Evolutionary conservation across 345 rosid species (phyloP), one percentile per base, ranked within the genome.

Genomic region (Reutealis trisperma): DNA sequence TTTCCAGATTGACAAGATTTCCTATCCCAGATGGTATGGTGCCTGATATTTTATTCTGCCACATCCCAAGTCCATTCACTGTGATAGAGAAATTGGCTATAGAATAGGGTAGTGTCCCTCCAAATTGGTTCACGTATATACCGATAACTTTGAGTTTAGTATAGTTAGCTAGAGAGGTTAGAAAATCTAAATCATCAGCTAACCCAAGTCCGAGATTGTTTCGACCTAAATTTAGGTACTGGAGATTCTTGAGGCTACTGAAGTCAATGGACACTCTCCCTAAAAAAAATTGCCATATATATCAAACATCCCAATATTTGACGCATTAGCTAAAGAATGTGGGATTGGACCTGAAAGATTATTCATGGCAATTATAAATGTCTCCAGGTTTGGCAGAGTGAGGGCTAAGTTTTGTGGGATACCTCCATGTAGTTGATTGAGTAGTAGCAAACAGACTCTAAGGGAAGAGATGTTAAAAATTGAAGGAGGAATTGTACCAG

Each of bases 1-100:
- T 47, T 47, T 47, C 51, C 11, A 11, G 15, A 47, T 47, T 47
- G 51, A 13, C 51, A 47, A 47, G 51, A 47, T 47, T 47, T 47
- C 51, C 14, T 10, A 47, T 10, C 11, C 51, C 51, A 13, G 51
- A 13, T 47, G 51, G 51, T 9, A 47, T 47, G 51, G 14, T 47
- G 14, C 51, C 51, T 9, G 51, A 10, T 47, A 65, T 18, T 24
- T 7, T 8, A 66, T 71, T 80, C 41, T 0, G 16, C 47, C 52
- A 63, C 61, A 72, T 2, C 21, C 18, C 4, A 1, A 75, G 69
- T 8, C 6, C 18, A 12, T 54, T 69, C 37, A 42, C 1, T 37
- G 18, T 62, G 9, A 55, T 75, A 6, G 78, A 75, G 32, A 75
- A 55, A 44, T 75, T 75, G 34, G 66, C 72, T 18, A 75, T 42